phyloP scores from a whole-genome alignment of 805 yeast species.

The Suhomyces sp. region DNA sequence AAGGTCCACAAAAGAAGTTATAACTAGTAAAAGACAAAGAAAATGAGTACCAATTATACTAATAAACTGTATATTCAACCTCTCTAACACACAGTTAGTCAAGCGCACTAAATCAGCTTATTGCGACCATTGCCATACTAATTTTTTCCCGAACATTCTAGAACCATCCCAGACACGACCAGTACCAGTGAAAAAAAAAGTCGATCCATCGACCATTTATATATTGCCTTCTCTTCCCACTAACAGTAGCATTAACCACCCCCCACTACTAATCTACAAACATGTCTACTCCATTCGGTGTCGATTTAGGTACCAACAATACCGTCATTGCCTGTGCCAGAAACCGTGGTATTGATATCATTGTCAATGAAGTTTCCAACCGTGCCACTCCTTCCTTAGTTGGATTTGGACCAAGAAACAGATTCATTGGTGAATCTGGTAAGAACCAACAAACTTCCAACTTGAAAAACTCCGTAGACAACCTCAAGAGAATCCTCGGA shows the following conservation, averaged over 20 bases:
- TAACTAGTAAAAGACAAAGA: too few relatives aligned
- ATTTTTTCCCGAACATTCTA: slow-evolving; percentile 4
- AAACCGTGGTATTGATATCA: slow-evolving; percentile 97
- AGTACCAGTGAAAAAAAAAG: slow-evolving; percentile 4
- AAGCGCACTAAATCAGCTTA: too few relatives aligned
- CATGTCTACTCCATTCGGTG: slow-evolving; percentile 95
- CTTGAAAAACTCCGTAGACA: slow-evolving; percentile 93
- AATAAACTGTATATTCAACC: too few relatives aligned
- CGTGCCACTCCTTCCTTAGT: slow-evolving; percentile 90
- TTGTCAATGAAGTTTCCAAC: slow-evolving; percentile 98
- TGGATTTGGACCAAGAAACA: slow-evolving; percentile 86
- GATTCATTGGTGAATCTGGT: slow-evolving; percentile 94
- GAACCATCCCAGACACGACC: slow-evolving; percentile 4
- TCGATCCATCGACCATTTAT: slow-evolving; percentile 2
- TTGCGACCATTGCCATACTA: too few relatives aligned
- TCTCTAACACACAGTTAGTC: too few relatives aligned
- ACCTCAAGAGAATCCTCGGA: slow-evolving; percentile 90
- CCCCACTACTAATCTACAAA: too few relatives aligned
- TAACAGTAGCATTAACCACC: too few relatives aligned
- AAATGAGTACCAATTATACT: too few relatives aligned
- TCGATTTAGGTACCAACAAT: slow-evolving; percentile 94
- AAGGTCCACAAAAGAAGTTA: too few relatives aligned
- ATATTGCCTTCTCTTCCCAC: slow-evolving; percentile 1
- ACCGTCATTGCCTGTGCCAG: slow-evolving; percentile 94
- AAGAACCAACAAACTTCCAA: slow-evolving; percentile 96